Evolutionary conservation across 1,284 basidiomycete genomes (phyloP).

Genomic region (Leccinum proximum): DNA sequence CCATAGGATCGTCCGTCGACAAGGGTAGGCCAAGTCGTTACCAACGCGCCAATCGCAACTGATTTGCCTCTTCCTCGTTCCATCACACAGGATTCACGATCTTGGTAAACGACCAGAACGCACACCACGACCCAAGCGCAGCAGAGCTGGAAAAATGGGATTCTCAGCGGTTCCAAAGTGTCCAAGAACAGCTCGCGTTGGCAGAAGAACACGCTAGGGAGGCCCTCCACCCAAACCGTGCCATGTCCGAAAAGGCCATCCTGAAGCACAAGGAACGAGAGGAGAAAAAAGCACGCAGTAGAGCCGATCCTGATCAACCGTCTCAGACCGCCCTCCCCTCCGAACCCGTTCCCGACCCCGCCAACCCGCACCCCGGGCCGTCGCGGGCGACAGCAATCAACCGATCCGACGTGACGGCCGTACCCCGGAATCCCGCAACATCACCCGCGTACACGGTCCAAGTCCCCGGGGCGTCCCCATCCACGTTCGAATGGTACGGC

Average conservation of each 20-base stretch:
- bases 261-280: conserved; percentile 71
- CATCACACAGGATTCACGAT: conserved; percentile 62
- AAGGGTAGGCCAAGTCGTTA: conserved; percentile 48
- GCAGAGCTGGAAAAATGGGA: conserved; percentile 57
- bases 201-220: conserved; percentile 45
- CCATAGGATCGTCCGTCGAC: conserved; percentile 79
- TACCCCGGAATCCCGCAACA: conserved; percentile 15
- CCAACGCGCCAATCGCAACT: conserved; percentile 2
- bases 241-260: conserved; percentile 59
- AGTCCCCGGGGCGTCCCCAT: conserved; percentile 57
- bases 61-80: neutral
- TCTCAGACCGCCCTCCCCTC: conserved; percentile 32
- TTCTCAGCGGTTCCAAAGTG: conserved; percentile 41
- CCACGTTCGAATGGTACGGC: conserved; percentile 60
- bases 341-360: conserved; percentile 12
- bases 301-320: neutral
- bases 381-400: conserved; percentile 7
- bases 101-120: conserved; percentile 70
- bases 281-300: conserved; percentile 31
- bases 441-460: conserved; percentile 47
- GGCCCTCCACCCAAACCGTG: conserved; percentile 39
- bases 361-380: conserved; percentile 2
- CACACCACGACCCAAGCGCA: conserved; percentile 57
- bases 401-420: conserved; percentile 1
- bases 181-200: conserved; percentile 44